A percentile compares a stretch with the other conserved stretches of the same genome.
Evolutionary conservation across 306 rosid species (phyloP).

Genomic region (Ormosia semicastrata): DNA sequence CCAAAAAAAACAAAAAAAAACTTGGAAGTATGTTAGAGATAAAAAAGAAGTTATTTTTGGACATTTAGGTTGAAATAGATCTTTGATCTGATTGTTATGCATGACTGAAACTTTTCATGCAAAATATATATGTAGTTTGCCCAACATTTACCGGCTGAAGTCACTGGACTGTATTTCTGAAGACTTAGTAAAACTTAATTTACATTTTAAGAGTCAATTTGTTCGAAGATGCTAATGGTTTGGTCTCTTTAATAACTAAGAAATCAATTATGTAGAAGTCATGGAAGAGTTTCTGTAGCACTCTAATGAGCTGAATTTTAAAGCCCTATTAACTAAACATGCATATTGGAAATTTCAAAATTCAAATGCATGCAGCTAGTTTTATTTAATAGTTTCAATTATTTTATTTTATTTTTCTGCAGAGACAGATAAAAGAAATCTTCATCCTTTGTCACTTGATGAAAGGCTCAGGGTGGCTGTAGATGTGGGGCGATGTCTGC

Average conservation of each 20-base stretch:
- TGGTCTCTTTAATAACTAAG: background rate
- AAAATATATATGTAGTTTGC: background rate
- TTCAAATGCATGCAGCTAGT: conserved; percentile 18
- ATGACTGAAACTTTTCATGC: background rate
- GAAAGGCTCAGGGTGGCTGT: conserved; percentile 57
- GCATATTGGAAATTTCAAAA: background rate
- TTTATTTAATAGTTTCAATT: background rate
- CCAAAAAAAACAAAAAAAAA: too few relatives aligned
- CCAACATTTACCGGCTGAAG: background rate
- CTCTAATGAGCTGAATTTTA: background rate
- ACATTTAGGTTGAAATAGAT: background rate
- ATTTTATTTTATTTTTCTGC: conserved; percentile 10
- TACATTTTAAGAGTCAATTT: background rate
- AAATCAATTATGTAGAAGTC: background rate
- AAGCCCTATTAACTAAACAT: background rate
- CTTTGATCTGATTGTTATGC: background rate
- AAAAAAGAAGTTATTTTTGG: background rate
- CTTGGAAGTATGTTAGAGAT: background rate
- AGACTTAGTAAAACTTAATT: background rate
- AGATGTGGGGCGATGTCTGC: conserved; percentile 57
- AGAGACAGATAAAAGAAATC: conserved; percentile 54
- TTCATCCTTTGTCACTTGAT: conserved; percentile 50
- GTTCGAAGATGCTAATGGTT: background rate
- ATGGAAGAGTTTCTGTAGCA: background rate
- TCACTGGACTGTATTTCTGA: background rate